Evolutionary conservation across 1,139 yeast species (phyloP).

Genomic region (Pichia sp.): DNA sequence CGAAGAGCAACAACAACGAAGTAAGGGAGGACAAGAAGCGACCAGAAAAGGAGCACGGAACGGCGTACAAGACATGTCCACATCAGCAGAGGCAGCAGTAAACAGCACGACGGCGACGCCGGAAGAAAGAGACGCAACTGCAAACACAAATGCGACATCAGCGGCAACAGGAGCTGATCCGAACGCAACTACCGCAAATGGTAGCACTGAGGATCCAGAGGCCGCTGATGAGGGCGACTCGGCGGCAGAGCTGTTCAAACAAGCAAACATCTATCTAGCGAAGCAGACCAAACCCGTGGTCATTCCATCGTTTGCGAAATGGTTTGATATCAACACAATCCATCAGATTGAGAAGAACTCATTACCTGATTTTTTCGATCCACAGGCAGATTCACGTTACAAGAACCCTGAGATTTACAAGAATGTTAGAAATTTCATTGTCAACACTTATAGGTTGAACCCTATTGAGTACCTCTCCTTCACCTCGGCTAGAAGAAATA

Average conservation of each 20-base stretch:
- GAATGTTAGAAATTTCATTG: conserved; percentile 73
- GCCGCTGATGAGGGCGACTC: not conserved
- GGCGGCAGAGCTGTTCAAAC: conserved; percentile 18
- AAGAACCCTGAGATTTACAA: conserved; percentile 67
- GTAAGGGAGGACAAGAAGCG: no score
- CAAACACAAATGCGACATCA: no score
- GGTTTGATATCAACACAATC: conserved; percentile 69
- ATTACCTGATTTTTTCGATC: conserved; percentile 76
- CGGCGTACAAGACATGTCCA: no score
- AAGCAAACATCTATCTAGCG: conserved; percentile 40
- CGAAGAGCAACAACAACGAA: no score
- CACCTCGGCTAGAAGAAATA: conserved; percentile 81
- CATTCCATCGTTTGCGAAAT: conserved; percentile 77
- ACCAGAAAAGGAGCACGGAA: no score
- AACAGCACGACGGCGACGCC: no score
- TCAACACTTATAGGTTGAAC: conserved; percentile 77
- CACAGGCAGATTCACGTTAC: conserved; percentile 42
- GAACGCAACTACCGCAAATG: no score
- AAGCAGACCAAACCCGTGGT: conserved; percentile 52
- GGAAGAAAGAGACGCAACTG: no score
- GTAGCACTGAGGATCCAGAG: no score
- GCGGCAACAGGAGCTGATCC: no score
- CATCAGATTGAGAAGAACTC: conserved; percentile 75
- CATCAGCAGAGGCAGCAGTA: no score
- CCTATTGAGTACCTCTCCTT: conserved; percentile 83